These are phyloP conservation scores for Vitis rotundifolia DNA, from an alignment of 164 flowering plant genomes.

Conservation along the genomic window DNA sequence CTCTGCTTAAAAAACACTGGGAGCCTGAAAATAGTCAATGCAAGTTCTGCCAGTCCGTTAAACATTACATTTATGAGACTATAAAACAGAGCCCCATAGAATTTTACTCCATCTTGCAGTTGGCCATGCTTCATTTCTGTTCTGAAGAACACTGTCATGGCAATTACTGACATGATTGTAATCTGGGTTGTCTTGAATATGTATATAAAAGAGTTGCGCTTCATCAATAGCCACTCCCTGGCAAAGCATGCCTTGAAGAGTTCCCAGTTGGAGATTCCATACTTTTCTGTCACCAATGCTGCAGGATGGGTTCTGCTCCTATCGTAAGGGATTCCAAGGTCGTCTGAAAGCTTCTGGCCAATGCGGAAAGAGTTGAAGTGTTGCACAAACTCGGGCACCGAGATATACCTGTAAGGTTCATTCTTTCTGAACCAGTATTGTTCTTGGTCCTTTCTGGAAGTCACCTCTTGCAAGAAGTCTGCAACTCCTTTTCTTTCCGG, in stretches of 20 bases:
- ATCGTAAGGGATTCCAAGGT: conserved; percentile 32
- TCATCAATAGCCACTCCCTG: conserved; percentile 54
- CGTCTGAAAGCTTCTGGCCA: conserved; percentile 28
- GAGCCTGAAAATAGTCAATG: conserved; percentile 42
- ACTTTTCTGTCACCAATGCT: conserved; percentile 33
- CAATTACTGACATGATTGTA: conserved; percentile 34
- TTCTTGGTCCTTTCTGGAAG: conserved; percentile 51
- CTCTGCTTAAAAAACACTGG: conserved; percentile 64
- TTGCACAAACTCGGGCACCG: conserved; percentile 28
- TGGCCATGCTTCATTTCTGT: conserved; percentile 35
- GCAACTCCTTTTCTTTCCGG: conserved; percentile 68
- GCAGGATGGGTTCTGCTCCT: conserved; percentile 34
- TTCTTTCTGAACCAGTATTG: conserved; percentile 45
- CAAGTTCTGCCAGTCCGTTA: conserved; percentile 58
- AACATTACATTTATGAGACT: conserved; percentile 56
- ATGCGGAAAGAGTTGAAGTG: conserved; percentile 31
- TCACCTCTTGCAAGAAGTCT: conserved; percentile 69
- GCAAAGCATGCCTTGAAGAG: conserved; percentile 46
- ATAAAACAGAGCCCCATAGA: conserved; percentile 53
- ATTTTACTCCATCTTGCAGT: conserved; percentile 36
- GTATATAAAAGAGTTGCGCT: conserved; percentile 49
- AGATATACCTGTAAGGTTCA: conserved; percentile 29
- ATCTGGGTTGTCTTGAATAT: conserved; percentile 44
- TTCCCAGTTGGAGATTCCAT: conserved; percentile 38
- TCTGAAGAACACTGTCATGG: conserved; percentile 38